Percentiles rank a stretch among this genome's conserved stretches.
These are phyloP conservation scores for Verbena officinalis DNA, from an alignment of 257 asterid genomes.

Conservation along the genomic window DNA sequence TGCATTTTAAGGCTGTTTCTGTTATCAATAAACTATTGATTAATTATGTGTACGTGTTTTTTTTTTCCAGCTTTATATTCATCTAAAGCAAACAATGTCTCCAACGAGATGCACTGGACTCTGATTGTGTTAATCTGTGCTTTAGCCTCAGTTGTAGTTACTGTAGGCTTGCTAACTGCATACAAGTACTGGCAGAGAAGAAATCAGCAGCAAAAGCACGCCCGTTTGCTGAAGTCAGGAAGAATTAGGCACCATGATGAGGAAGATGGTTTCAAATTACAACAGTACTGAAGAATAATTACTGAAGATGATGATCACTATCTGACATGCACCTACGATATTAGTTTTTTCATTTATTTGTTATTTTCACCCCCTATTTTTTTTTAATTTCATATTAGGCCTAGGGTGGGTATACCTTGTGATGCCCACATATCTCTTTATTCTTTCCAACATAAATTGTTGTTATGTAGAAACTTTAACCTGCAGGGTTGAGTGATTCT, in stretches of 20 bases:
- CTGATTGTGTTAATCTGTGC: conserved; percentile 36
- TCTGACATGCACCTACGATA: too few relatives aligned
- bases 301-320: too few relatives aligned
- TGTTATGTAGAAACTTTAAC: neutral
- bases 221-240: conserved; percentile 65
- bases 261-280: too few relatives aligned
- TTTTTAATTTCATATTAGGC: neutral
- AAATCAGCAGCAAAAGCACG: conserved; percentile 65
- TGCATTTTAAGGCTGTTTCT: too few relatives aligned
- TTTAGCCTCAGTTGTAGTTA: conserved; percentile 26
- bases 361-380: too few relatives aligned
- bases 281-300: too few relatives aligned
- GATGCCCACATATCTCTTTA: neutral
- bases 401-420: neutral
- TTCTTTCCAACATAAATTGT: neutral
- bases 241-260: conserved; percentile 36
- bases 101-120: conserved; percentile 46
- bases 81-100: conserved; percentile 27
- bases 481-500: neutral
- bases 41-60: too few relatives aligned
- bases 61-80: conserved; percentile 40
- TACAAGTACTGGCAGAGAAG: conserved; percentile 56
- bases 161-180: conserved; percentile 39
- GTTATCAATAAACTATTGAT: too few relatives aligned
- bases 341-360: neutral